phyloP scores from a whole-genome alignment of 1,284 basidiomycete species.

The Cryptococcus deneoformans region DNA sequence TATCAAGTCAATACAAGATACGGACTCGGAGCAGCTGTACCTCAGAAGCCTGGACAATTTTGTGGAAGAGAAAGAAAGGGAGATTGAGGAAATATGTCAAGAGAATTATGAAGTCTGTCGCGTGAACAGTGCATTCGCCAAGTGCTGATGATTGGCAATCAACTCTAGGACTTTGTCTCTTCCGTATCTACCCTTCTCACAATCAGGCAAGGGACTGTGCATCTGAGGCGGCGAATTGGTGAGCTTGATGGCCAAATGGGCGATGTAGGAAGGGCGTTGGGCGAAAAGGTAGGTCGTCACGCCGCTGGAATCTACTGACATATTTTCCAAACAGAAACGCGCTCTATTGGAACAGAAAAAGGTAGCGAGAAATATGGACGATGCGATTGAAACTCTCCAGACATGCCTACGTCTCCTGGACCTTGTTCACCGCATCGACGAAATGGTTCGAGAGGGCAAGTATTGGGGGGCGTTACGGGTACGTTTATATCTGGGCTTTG shows the following conservation, averaged over 20 bases:
- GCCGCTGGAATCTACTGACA: neutral
- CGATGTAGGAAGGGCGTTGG: slow-evolving; percentile 71
- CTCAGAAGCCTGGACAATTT: slow-evolving; percentile 80
- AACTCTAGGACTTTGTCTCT: slow-evolving; percentile 75
- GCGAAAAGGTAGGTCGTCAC: slow-evolving; percentile 62
- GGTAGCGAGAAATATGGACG: slow-evolving; percentile 89
- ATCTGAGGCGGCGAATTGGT: slow-evolving; percentile 56
- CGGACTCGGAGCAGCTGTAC: slow-evolving; percentile 86
- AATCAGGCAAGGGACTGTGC: slow-evolving; percentile 69
- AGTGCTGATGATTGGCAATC: neutral
- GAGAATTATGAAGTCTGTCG: slow-evolving; percentile 76
- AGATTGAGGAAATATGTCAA: slow-evolving; percentile 94
- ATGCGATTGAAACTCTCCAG: slow-evolving; percentile 92
- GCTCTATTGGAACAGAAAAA: slow-evolving; percentile 83
- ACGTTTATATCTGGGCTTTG: slow-evolving; percentile 50
- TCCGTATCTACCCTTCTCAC: slow-evolving; percentile 94
- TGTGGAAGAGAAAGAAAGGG: slow-evolving; percentile 87
- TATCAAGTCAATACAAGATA: slow-evolving; percentile 88
- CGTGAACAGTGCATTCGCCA: no score
- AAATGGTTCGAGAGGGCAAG: slow-evolving; percentile 87
- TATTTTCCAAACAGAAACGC: slow-evolving; percentile 59
- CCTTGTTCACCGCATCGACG: slow-evolving; percentile 87
- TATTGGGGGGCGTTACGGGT: slow-evolving; percentile 96
- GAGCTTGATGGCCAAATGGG: slow-evolving; percentile 59
- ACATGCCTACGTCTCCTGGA: slow-evolving; percentile 89